Conservation (phyloP, 176 grass and related monocot genomes). For the Oryza australiensis region DNA sequence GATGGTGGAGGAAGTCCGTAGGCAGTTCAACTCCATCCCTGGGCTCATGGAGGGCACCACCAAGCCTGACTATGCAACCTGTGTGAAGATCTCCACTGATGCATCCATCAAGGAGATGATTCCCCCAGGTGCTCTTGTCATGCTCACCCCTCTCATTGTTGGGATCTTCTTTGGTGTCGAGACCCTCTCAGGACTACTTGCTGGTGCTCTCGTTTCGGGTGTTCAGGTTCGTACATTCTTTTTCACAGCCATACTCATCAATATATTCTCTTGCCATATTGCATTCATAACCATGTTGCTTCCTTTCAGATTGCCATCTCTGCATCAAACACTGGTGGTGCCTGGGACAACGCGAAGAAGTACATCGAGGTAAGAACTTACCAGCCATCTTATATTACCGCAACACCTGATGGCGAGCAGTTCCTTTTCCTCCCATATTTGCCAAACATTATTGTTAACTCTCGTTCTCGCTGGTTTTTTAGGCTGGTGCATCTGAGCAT, state of each 20-base stretch:
- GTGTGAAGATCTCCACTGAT: slow-evolving; percentile 96
- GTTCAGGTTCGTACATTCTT: slow-evolving; percentile 65
- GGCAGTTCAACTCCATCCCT: slow-evolving; percentile 87
- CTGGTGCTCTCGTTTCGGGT: slow-evolving; percentile 89
- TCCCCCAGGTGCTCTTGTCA: slow-evolving; percentile 85
- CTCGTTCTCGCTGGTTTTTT: slow-evolving; percentile 27
- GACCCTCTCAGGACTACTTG: slow-evolving; percentile 87
- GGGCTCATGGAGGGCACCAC: slow-evolving; percentile 82
- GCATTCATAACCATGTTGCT: not conserved
- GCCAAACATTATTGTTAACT: not conserved
- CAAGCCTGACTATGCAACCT: slow-evolving; percentile 87
- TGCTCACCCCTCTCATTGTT: slow-evolving; percentile 85
- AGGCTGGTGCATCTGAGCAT: slow-evolving; percentile 91
- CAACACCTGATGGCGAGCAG: not conserved
- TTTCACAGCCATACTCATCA: not conserved
- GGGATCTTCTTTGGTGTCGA: slow-evolving; percentile 86
- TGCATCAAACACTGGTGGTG: slow-evolving; percentile 93
- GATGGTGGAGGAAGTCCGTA: slow-evolving; percentile 94
- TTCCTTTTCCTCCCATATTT: not conserved
- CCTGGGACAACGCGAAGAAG: slow-evolving; percentile 94
- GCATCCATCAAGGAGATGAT: slow-evolving; percentile 98
- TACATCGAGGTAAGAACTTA: slow-evolving; percentile 77
- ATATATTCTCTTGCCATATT: not conserved
- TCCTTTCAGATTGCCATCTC: slow-evolving; percentile 81
- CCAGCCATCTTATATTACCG: not conserved